Percentiles rank a stretch among this genome's conserved stretches.
Evolutionary conservation across 352 stramenopile genomes (phyloP).

Genomic region (Pythium rishiriense): DNA sequence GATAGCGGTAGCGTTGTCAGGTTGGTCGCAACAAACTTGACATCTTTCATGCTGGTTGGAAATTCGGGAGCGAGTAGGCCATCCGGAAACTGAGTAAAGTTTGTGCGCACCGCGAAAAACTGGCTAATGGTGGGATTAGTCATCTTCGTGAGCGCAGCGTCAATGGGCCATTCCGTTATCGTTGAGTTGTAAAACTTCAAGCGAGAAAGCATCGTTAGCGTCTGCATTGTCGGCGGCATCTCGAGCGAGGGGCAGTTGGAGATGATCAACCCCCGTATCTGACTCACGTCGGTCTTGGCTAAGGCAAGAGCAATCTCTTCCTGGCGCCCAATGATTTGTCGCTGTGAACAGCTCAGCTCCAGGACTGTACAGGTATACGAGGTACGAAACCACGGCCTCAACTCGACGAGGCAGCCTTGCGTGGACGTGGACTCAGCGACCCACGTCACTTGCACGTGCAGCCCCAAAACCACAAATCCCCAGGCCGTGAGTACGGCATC

Average conservation of each 20-base stretch:
- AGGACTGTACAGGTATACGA: conserved; percentile 22
- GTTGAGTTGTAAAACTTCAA: conserved; percentile 23
- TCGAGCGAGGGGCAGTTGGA: conserved; percentile 17
- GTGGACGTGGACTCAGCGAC: background rate
- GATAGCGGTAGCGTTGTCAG: background rate
- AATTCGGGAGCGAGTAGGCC: background rate
- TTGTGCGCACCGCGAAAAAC: conserved; percentile 1
- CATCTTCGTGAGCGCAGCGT: background rate
- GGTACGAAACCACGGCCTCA: conserved; percentile 16
- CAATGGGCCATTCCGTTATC: background rate
- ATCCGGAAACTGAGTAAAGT: conserved; percentile 7
- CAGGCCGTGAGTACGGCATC: conserved; percentile 9
- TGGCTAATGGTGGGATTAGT: background rate
- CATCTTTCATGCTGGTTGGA: background rate
- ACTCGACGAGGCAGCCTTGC: conserved; percentile 22
- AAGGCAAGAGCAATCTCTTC: background rate
- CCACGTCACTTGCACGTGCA: conserved; percentile 12
- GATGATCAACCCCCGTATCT: background rate
- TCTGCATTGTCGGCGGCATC: background rate
- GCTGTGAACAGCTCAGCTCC: conserved; percentile 24
- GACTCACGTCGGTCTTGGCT: background rate
- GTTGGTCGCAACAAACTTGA: conserved; percentile 21
- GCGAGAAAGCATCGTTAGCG: background rate
- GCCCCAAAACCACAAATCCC: conserved; percentile 3
- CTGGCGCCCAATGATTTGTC: background rate